Evolutionary conservation across 805 yeast genomes (phyloP).

Genomic region (Brettanomyces sp.): DNA sequence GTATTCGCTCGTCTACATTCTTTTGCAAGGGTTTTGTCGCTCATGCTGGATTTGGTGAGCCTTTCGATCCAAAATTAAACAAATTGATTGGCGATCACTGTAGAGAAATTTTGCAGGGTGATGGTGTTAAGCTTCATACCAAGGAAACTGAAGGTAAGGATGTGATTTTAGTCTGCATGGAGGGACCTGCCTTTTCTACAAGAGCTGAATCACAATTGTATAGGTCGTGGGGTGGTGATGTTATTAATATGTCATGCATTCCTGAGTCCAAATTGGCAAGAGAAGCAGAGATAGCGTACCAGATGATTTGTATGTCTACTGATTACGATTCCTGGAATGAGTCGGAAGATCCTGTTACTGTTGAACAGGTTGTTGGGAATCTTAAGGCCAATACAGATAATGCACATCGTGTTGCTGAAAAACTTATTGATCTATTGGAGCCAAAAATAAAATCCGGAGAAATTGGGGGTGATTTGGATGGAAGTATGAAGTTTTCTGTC

Average conservation of each 20-base stretch:
- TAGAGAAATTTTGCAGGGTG: slow-evolving; percentile 45
- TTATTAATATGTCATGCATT: slow-evolving; percentile 91
- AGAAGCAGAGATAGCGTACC: slow-evolving; percentile 95
- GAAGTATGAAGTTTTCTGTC: slow-evolving; percentile 73
- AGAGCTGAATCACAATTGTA: slow-evolving; percentile 92
- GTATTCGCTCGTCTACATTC: slow-evolving; percentile 81
- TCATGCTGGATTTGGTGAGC: slow-evolving; percentile 96
- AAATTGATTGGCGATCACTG: slow-evolving; percentile 51
- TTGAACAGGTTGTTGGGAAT: slow-evolving; percentile 92
- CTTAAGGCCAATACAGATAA: slow-evolving; percentile 79
- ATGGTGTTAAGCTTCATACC: slow-evolving; percentile 53
- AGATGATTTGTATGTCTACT: slow-evolving; percentile 98
- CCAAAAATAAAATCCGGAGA: slow-evolving; percentile 46
- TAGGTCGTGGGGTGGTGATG: slow-evolving; percentile 82
- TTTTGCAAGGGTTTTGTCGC: slow-evolving; percentile 93
- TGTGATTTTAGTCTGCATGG: slow-evolving; percentile 89
- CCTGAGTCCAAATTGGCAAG: slow-evolving; percentile 98
- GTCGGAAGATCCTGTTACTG: slow-evolving; percentile 92
- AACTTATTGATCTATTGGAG: slow-evolving; percentile 59
- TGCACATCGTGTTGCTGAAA: slow-evolving; percentile 70
- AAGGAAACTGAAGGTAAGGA: slow-evolving; percentile 59
- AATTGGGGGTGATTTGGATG: slow-evolving; percentile 63
- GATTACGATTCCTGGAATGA: slow-evolving; percentile 99
- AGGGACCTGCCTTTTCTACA: slow-evolving; percentile 96
- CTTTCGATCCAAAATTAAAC: slow-evolving; percentile 73